A percentile compares a stretch with the other conserved stretches of the same genome.
phyloP scores from a whole-genome alignment of 352 stramenopile species.

The Phytophthora hybrid region DNA sequence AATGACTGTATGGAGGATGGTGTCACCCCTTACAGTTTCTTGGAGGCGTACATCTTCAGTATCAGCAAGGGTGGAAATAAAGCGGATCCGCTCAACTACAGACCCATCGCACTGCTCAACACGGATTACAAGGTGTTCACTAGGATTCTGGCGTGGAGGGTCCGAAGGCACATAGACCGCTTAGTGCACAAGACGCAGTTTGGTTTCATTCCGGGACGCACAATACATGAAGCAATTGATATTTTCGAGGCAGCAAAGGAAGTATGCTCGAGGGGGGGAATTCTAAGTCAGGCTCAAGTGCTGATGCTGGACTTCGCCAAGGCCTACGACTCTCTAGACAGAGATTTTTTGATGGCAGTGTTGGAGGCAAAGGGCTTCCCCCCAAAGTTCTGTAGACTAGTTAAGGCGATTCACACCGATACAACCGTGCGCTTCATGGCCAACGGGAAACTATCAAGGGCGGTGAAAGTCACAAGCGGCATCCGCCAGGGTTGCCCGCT shows the following conservation, averaged over 20 bases:
- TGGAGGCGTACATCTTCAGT: conserved; percentile 7
- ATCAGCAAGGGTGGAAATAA: neutral
- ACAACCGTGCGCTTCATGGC: conserved; percentile 5
- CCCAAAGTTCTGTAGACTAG: neutral
- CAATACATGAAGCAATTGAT: conserved; percentile 9
- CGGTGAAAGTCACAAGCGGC: neutral
- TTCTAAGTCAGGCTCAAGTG: neutral
- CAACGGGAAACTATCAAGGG: conserved; percentile 7
- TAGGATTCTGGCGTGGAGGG: neutral
- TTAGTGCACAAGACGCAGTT: neutral
- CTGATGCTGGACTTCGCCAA: conserved; percentile 23
- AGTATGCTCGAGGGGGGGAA: neutral
- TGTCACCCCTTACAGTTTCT: neutral
- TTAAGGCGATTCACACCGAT: neutral
- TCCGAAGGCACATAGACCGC: neutral
- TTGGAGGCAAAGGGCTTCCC: neutral
- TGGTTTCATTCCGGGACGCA: conserved; percentile 9
- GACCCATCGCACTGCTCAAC: too few relatives aligned
- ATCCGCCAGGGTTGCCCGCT: too few relatives aligned
- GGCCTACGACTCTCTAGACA: conserved; percentile 17
- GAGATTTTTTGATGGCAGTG: neutral
- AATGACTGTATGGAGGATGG: neutral
- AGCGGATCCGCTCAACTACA: neutral
- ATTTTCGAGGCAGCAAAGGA: neutral
- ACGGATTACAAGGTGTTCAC: neutral